Evolutionary conservation across 2,329 filamentous ascomycete species (phyloP).

Genomic region (Epichloe brachyelytri): DNA sequence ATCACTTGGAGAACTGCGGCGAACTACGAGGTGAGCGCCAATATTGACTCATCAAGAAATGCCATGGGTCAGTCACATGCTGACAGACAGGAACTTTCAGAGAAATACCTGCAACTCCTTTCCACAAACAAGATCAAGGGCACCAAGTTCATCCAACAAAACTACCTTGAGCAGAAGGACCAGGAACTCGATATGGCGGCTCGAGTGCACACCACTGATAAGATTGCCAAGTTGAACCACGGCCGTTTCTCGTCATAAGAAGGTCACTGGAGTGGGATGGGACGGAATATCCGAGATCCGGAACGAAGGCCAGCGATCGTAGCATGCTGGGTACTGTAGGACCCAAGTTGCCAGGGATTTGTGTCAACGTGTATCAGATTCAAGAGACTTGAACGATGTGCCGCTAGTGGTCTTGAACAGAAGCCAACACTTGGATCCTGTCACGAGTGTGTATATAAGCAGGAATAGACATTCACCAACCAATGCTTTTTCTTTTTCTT

Average conservation of each 20-base stretch:
- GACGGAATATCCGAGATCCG: not conserved
- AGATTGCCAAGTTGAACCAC: constrained; percentile 25
- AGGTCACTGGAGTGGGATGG: not conserved
- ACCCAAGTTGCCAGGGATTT: not conserved
- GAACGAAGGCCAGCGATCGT: not conserved
- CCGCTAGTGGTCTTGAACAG: not conserved
- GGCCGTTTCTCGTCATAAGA: constrained; percentile 20
- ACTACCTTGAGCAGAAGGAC: constrained; percentile 49
- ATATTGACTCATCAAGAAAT: not conserved
- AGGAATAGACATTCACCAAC: too few species aligned
- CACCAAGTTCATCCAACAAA: constrained; percentile 68
- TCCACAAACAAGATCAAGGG: constrained; percentile 67
- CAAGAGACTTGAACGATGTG: not conserved
- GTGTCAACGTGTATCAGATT: not conserved
- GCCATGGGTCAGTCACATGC: not conserved
- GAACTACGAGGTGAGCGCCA: constrained; percentile 53
- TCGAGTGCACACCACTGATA: constrained; percentile 27
- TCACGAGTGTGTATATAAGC: constrained; percentile 19
- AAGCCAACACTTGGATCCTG: constrained; percentile 13
- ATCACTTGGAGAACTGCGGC: constrained; percentile 81
- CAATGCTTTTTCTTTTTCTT: too few species aligned
- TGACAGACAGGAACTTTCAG: constrained; percentile 25
- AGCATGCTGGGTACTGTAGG: not conserved
- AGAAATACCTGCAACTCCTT: constrained; percentile 67
- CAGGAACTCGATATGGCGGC: constrained; percentile 24